Conservation (phyloP, 2,329 filamentous ascomycete species). For the Juglanconis oblonga region DNA sequence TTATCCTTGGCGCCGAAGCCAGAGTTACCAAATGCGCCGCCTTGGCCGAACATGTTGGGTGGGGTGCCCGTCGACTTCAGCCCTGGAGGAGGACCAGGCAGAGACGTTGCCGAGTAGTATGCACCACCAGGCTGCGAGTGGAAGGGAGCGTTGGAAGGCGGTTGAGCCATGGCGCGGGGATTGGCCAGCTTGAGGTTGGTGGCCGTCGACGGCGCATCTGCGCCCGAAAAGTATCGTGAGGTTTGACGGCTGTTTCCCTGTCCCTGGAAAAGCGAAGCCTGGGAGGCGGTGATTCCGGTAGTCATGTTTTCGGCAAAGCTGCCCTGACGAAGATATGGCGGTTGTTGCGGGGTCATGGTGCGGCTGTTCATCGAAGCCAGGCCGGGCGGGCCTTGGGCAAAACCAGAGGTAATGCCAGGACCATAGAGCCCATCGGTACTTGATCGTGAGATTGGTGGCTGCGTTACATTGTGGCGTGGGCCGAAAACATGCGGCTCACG, state of each 20-base stretch:
- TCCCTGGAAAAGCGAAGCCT: slow-evolving; percentile 48
- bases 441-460: slow-evolving; percentile 72
- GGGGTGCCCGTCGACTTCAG: slow-evolving; percentile 94
- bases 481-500: slow-evolving; percentile 51
- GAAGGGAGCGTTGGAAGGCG: slow-evolving; percentile 81
- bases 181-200: slow-evolving; percentile 73
- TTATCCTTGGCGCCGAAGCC: slow-evolving; percentile 72
- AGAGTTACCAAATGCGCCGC: slow-evolving; percentile 74
- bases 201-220: slow-evolving; percentile 64
- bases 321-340: slow-evolving; percentile 62
- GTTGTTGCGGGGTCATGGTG: slow-evolving; percentile 77
- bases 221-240: slow-evolving; percentile 84
- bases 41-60: slow-evolving; percentile 91
- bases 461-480: slow-evolving; percentile 64
- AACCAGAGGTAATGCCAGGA: slow-evolving; percentile 46
- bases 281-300: slow-evolving; percentile 52
- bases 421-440: slow-evolving; percentile 53
- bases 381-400: slow-evolving; percentile 46
- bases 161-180: slow-evolving; percentile 70
- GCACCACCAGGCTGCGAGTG: slow-evolving; percentile 62
- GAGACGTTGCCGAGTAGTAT: slow-evolving; percentile 73
- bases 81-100: slow-evolving; percentile 90
- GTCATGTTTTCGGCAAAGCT: slow-evolving; percentile 61
- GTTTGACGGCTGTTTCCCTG: slow-evolving; percentile 73
- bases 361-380: slow-evolving; percentile 63